phyloP scores from a whole-genome alignment of 176 grass and related monocot genomes.

The Elymus sibiricus region DNA sequence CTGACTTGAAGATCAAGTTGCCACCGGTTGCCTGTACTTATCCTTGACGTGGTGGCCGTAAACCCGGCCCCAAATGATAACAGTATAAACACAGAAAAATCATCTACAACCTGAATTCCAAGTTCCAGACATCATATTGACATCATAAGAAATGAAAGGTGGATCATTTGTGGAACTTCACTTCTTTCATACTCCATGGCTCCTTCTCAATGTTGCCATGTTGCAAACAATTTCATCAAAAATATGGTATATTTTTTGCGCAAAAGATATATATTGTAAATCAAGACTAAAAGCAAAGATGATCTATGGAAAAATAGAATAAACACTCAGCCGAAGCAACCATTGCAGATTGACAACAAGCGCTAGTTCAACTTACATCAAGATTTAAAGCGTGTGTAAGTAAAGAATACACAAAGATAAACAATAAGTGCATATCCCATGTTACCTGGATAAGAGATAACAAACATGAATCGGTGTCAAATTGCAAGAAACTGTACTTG shows the following conservation, averaged over 20 bases:
- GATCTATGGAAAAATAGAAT: neutral
- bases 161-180: neutral
- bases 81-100: neutral
- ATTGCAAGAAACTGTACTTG: constrained; percentile 74
- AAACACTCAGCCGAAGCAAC: constrained; percentile 16
- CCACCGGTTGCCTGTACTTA: neutral
- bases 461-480: constrained; percentile 71
- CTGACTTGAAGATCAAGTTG: constrained; percentile 1
- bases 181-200: neutral
- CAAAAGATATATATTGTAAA: neutral
- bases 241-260: neutral
- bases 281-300: neutral
- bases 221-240: constrained; percentile 24
- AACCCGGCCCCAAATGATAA: neutral
- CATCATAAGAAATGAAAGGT: constrained; percentile 12
- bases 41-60: neutral
- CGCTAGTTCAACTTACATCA: constrained; percentile 6
- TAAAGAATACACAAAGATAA: constrained; percentile 17
- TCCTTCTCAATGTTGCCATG: neutral
- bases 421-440: constrained; percentile 23
- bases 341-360: constrained; percentile 16
- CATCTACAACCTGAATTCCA: neutral
- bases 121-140: neutral
- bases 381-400: neutral
- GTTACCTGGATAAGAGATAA: constrained; percentile 94